Conservation (phyloP, 2,329 filamentous ascomycete genomes). For the Sclerotinia minor region DNA sequence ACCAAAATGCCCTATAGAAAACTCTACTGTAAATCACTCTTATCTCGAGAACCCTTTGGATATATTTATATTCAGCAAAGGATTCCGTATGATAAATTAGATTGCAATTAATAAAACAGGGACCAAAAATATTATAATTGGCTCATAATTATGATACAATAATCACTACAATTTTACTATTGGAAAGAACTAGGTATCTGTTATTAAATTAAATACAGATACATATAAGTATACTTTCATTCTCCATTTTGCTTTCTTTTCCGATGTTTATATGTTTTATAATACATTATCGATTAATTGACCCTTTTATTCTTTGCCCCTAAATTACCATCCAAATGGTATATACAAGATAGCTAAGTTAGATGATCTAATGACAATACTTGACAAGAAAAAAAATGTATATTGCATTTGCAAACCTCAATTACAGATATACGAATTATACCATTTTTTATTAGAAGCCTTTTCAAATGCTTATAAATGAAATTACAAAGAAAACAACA, state of each 20-base stretch:
- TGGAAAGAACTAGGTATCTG: not conserved
- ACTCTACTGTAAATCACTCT: not conserved
- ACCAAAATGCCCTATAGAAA: not conserved
- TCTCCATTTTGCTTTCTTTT: rapidly evolving
- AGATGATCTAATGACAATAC: not conserved
- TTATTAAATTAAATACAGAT: not conserved
- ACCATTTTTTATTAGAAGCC: not conserved
- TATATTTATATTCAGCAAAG: constrained; percentile 7
- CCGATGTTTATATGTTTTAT: not conserved
- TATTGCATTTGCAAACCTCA: not conserved
- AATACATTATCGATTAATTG: not conserved
- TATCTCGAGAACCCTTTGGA: constrained; percentile 4
- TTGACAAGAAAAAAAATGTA: not conserved
- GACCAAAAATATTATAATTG: constrained; percentile 2
- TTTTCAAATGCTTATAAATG: not conserved
- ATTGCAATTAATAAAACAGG: not conserved
- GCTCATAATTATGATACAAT: not conserved
- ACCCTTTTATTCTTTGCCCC: not conserved
- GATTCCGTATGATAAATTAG: not conserved
- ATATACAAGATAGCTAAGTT: not conserved
- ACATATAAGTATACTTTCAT: not conserved
- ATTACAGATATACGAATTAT: constrained; percentile 5
- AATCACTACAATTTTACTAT: not conserved
- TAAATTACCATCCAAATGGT: constrained; percentile 2
- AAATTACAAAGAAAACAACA: constrained; percentile 9